Evolutionary conservation across 108 stramenopile species (phyloP), one percentile per base, ranked within the genome.

Genomic region (Skeletonema marinoi): DNA sequence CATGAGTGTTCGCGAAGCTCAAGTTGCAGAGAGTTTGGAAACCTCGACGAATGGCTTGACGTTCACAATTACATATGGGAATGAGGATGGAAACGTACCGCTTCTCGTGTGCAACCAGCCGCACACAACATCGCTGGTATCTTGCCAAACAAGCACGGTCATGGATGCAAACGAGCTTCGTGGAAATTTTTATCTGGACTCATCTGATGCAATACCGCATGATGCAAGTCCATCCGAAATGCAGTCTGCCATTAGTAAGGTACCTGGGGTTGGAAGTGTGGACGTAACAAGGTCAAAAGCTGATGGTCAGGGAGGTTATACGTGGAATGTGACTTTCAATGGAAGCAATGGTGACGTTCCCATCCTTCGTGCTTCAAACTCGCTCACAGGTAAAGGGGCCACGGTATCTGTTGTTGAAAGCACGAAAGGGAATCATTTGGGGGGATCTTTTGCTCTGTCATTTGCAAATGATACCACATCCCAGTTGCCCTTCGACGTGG

Each of bases 311-410:
- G 78, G 72, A 54, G 93, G 93, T 12, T 93, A 74, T 68, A 75
- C 78, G 1, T 96, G 93, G 93, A 66, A 70, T 30, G 80, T 96
- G 32, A 96, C 95, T 11, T 96, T 93, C 85, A 59, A 82, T 1
- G 74, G 60, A 11, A 50, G 82, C 67, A 48, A 60, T 48, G 95
- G 95, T 17, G 89, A 96, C 51, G 70, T 93, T 1, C 71, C 75
- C 6, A 3, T 32, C 29, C 70, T 96, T 36, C 70, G 30, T 38
- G 71, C 85, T 36, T 72, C 86, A 19, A 80, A 58, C 61, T 75
- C 77, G 14, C 78, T 93, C 21, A 84, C 71, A 13, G 92, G 92
- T 13, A 75, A 86, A 68, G 88, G 83, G 12, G 88, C 86, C 39
- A 62, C 76, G 12, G 36, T 91, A 19, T 62, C 54, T 10, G 89